Evolutionary conservation across 352 stramenopile genomes (phyloP).

Genomic region (Globisporangium polare): DNA sequence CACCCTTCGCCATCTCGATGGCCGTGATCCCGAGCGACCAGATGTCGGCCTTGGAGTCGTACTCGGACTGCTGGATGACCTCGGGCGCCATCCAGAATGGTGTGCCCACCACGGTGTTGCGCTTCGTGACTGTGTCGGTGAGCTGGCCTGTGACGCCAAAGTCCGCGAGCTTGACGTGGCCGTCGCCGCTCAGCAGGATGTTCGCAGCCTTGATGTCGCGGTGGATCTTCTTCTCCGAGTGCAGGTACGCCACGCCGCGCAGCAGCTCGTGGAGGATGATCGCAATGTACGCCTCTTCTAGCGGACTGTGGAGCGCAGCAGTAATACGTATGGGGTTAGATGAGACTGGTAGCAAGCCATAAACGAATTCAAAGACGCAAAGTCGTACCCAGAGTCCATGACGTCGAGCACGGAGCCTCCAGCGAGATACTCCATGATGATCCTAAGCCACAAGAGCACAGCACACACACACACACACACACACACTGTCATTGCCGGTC

Average conservation of each 20-base stretch:
- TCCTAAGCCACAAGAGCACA: conserved; percentile 39
- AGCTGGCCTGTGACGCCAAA: conserved; percentile 92
- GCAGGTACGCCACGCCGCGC: conserved; percentile 65
- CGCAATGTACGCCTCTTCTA: conserved; percentile 79
- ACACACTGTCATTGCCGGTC: not conserved
- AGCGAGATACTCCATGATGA: conserved; percentile 94
- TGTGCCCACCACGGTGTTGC: conserved; percentile 96
- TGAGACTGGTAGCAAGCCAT: not conserved
- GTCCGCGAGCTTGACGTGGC: conserved; percentile 77
- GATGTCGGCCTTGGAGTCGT: conserved; percentile 97
- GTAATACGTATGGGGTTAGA: not conserved
- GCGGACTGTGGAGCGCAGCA: conserved; percentile 26
- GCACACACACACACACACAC: conserved; percentile 8
- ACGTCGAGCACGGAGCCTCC: conserved; percentile 89
- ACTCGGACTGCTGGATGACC: conserved; percentile 84
- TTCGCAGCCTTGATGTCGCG: conserved; percentile 84
- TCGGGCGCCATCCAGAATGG: conserved; percentile 98
- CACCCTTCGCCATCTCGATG: conserved; percentile 98
- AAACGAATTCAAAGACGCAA: not conserved
- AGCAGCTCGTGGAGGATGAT: conserved; percentile 81
- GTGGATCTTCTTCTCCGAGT: conserved; percentile 85
- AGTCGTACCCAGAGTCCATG: conserved; percentile 60
- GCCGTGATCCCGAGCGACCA: conserved; percentile 98
- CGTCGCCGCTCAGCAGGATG: conserved; percentile 72
- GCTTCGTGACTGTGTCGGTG: conserved; percentile 97